Evolutionary conservation across 1,284 basidiomycete species (phyloP), one percentile per base, ranked within the genome.

Genomic region (Somion occarium): DNA sequence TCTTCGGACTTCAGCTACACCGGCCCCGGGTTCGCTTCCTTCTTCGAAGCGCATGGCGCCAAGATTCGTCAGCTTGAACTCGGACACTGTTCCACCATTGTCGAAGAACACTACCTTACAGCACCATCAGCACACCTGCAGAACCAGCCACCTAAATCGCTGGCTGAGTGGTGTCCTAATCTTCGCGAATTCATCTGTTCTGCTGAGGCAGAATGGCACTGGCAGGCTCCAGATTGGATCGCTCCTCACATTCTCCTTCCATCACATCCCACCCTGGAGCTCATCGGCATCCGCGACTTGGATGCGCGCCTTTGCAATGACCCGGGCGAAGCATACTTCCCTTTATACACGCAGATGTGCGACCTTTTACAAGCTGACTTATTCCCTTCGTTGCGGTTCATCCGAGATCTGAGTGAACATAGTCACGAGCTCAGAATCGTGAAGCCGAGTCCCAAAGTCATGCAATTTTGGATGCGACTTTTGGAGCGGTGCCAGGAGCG

Each of bases 161-260:
- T 88, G 12, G 80, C 78, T 15, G 69, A 72, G 18, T 83, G 80
- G 76, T 85, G 81, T 54, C 84, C 85, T 0, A 80, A 82, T 56
- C 69, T 88, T 38, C 70, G 69, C 34, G 76, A 85, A 60, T 83
- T 88, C 61, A 81, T 88, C 49, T 86, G 85, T 60, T 79, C 75
- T 44, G 85, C 85, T 2, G 83, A 87, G 53, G 84, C 85, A 2
- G 84, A 85, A 59, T 88, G 85, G 85, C 83, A 87, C 56, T 88
- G 85, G 86, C 76, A 80, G 58, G 74, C 73, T 48, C 86, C 86
- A 0, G 85, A 88, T 61, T 86, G 83, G 83, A 85, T 88, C 56
- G 82, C 85, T n/a, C 85, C 86, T 1, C 86, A 88, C 54, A 72
- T 85, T 26, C 69, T 88, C 5, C 72, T 88, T 24, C 82, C 84